Percentiles rank a stretch among this genome's conserved stretches.
These are phyloP conservation scores for Kuraishia cidri DNA, from an alignment of 805 yeast species.

Conservation along the genomic window DNA sequence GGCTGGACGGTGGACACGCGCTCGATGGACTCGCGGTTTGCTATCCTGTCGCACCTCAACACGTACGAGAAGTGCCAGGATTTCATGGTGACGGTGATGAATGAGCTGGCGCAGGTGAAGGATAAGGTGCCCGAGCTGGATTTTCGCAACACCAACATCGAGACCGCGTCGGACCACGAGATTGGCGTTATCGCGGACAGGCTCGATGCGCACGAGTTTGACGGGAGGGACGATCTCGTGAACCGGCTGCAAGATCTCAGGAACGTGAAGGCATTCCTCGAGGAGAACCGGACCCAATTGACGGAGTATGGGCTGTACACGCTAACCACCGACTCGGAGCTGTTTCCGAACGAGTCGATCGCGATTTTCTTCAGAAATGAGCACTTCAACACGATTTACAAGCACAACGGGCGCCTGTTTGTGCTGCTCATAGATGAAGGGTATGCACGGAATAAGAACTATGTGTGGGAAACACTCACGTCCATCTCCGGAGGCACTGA, in stretches of 20 bases:
- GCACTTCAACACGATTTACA: slow-evolving; percentile 71
- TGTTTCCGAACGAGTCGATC: slow-evolving; percentile 42
- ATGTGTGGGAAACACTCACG: slow-evolving; percentile 77
- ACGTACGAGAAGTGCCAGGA: slow-evolving; percentile 21
- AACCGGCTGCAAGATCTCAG: neutral
- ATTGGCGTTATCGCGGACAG: no score
- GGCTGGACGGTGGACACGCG: slow-evolving; percentile 64
- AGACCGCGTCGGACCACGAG: slow-evolving; percentile 1
- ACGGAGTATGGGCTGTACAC: slow-evolving; percentile 56
- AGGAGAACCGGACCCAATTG: slow-evolving; percentile 63
- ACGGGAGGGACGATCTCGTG: neutral
- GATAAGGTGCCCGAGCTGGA: neutral
- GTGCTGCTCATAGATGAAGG: slow-evolving; percentile 71
- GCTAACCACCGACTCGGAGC: slow-evolving; percentile 21
- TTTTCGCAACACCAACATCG: slow-evolving; percentile 3
- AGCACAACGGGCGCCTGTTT: slow-evolving; percentile 40
- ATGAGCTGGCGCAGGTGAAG: slow-evolving; percentile 1
- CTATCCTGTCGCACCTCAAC: slow-evolving; percentile 4
- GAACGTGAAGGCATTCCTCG: slow-evolving; percentile 31
- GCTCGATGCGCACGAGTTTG: slow-evolving; percentile 2
- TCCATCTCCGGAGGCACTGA: slow-evolving; percentile 66
- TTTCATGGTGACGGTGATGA: slow-evolving; percentile 11
- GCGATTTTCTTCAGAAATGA: slow-evolving; percentile 83
- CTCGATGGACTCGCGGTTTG: slow-evolving; percentile 1
- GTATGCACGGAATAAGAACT: slow-evolving; percentile 30